phyloP scores from a whole-genome alignment of 2,329 filamentous ascomycete species.

The Verticillium nubilum region DNA sequence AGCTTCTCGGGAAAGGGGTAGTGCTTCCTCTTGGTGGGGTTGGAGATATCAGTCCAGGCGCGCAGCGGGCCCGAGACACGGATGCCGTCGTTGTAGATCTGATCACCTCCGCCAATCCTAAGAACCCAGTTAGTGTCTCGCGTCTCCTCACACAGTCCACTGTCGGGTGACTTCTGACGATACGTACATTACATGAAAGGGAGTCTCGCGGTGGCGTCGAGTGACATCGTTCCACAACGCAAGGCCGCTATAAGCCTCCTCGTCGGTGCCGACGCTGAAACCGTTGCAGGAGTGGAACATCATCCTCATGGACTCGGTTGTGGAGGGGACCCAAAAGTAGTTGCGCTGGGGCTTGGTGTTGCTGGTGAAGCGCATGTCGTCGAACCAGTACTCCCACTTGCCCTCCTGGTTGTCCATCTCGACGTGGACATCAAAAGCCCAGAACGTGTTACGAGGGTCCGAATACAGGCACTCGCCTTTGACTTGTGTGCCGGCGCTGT shows the following conservation, averaged over 20 bases:
- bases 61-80: slow-evolving; percentile 77
- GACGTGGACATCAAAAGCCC: slow-evolving; percentile 80
- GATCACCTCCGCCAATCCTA: slow-evolving; percentile 79
- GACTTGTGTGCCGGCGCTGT: slow-evolving; percentile 26
- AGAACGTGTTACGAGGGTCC: slow-evolving; percentile 72
- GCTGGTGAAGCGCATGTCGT: slow-evolving; percentile 56
- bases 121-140: slow-evolving; percentile 36
- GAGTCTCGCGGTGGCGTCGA: slow-evolving; percentile 69
- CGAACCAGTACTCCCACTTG: slow-evolving; percentile 73
- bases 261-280: slow-evolving; percentile 83
- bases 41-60: slow-evolving; percentile 77
- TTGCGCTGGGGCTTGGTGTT: slow-evolving; percentile 53
- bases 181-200: slow-evolving; percentile 80
- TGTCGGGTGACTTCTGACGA: background rate
- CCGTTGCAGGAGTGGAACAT: slow-evolving; percentile 99
- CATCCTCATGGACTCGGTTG: slow-evolving; percentile 86
- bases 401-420: slow-evolving; percentile 67
- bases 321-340: slow-evolving; percentile 80
- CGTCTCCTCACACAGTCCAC: slow-evolving; percentile 9
- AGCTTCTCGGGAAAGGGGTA: slow-evolving; percentile 74
- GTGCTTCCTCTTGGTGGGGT: slow-evolving; percentile 74
- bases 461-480: slow-evolving; percentile 57
- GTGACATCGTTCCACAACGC: slow-evolving; percentile 92
- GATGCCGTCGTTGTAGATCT: slow-evolving; percentile 94
- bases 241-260: slow-evolving; percentile 82